Evolutionary conservation across 2,329 filamentous ascomycete genomes (phyloP), one percentile per base, ranked within the genome.

Genomic region (Colletotrichum gigasporum): DNA sequence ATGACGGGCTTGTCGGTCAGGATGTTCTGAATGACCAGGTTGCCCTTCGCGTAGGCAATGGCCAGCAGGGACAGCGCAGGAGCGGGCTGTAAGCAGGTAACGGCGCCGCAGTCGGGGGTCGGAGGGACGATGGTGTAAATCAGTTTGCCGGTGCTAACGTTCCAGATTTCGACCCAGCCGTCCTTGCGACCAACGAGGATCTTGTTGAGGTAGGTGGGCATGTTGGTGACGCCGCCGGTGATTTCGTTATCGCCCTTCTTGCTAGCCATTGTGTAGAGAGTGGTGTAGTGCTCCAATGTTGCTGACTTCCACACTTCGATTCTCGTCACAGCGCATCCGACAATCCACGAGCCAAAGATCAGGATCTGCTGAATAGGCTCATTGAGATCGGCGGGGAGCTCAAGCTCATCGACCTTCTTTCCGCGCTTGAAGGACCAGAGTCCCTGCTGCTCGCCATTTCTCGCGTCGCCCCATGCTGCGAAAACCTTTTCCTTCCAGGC

Each of bases 201-300:
- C 78, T 99, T 99, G 83, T 99, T 99, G 65, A 99, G 79, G 76
- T 94, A 97, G 0, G 96, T 98, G 1, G 95, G 94, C 90, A 98
- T 93, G 71, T 88, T 96, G 74, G 89, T 91, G 69, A 97, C 85
- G 51, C 90, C 89, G 22, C 92, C 92, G 0, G 91, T 93, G 61
- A 97, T 88, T 69, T 90, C 82, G 69, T 89, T 90, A 58, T 87
- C 86, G 18, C 85, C 85, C 30, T 87, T 82, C 66, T 80, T 80
- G 1, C 83, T 79, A 1, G 85, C 81, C 64, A 86, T 83, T 4
- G 86, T 87, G 55, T 86, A 84, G 16, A 98, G 83, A 0, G 93
- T 94, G 0, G 95, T 97, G 78, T 98, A 97, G 76, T 98, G 93
- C 76, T 97, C 94, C 30, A 91, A 84, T 2, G 89, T 94, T 11